Evolutionary conservation across 169 alveolate genomes (phyloP).

Genomic region (Eimeria falciformis): DNA sequence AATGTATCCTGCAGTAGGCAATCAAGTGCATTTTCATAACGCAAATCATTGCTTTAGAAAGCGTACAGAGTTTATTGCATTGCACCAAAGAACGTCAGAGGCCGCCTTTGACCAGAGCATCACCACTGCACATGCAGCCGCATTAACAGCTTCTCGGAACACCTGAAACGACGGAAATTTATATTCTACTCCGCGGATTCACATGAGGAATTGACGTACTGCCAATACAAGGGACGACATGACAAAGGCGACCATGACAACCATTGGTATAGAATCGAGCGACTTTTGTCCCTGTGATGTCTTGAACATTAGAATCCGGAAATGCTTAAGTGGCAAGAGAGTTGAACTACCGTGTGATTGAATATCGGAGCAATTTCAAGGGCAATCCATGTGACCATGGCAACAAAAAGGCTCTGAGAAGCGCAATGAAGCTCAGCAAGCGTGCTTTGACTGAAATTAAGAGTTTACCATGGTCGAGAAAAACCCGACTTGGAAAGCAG

Average conservation of each 20-base stretch:
- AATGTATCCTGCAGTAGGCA: constrained; percentile 5
- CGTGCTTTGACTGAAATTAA: not conserved
- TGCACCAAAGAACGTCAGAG: constrained; percentile 47
- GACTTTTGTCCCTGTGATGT: constrained; percentile 30
- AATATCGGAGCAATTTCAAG: constrained; percentile 37
- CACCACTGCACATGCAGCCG: constrained; percentile 27
- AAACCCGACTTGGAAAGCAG: constrained; percentile 39
- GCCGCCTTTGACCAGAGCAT: constrained; percentile 69
- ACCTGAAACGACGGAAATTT: constrained; percentile 13
- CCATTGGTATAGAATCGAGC: constrained; percentile 16
- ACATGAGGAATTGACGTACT: not conserved
- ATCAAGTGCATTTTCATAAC: not conserved
- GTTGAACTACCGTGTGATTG: constrained; percentile 2
- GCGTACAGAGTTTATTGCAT: constrained; percentile 53
- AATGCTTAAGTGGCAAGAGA: too few species aligned
- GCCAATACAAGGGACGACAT: constrained; percentile 30
- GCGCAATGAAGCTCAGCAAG: not conserved
- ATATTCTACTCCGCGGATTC: not conserved
- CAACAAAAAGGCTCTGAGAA: constrained; percentile 21
- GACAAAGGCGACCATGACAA: not conserved
- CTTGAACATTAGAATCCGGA: not conserved
- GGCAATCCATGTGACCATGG: constrained; percentile 31
- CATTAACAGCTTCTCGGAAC: constrained; percentile 53
- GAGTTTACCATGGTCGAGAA: constrained; percentile 26
- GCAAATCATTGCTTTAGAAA: not conserved